These are phyloP conservation scores for Venturia asperata DNA, from an alignment of 2,329 filamentous ascomycete genomes.

Conservation along the genomic window DNA sequence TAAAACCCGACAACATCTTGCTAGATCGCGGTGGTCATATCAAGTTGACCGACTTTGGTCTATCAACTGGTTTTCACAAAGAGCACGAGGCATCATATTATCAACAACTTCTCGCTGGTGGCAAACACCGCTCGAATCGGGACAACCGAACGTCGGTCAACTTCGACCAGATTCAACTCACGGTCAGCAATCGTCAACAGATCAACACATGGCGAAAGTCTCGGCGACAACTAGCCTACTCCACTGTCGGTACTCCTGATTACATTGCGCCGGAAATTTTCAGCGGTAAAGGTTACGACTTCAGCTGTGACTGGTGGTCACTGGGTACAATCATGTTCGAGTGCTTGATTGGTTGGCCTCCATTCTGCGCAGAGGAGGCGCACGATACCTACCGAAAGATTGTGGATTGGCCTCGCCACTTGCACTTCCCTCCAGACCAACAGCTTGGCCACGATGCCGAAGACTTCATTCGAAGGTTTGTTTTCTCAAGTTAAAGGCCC, in stretches of 20 bases:
- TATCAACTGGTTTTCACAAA: slow-evolving; percentile 96
- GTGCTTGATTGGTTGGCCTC: slow-evolving; percentile 95
- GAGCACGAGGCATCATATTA: slow-evolving; percentile 98
- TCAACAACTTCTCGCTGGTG: slow-evolving; percentile 81
- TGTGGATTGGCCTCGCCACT: slow-evolving; percentile 91
- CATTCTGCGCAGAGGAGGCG: slow-evolving; percentile 95
- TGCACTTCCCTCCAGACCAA: slow-evolving; percentile 96
- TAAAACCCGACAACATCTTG: slow-evolving; percentile 98
- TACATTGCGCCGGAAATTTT: slow-evolving; percentile 99
- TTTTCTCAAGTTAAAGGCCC: slow-evolving; percentile 19
- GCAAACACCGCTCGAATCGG: slow-evolving; percentile 38
- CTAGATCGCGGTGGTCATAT: slow-evolving; percentile 93
- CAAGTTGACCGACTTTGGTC: slow-evolving; percentile 95
- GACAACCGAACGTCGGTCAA: slow-evolving; percentile 86
- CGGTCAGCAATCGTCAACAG: slow-evolving; percentile 92
- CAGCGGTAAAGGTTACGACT: slow-evolving; percentile 90
- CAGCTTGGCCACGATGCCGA: slow-evolving; percentile 83
- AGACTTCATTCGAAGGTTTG: slow-evolving; percentile 82
- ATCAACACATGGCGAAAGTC: slow-evolving; percentile 99
- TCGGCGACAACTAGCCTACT: slow-evolving; percentile 91
- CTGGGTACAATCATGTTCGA: slow-evolving; percentile 99
- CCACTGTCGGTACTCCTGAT: slow-evolving; percentile 94
- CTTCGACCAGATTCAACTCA: slow-evolving; percentile 95
- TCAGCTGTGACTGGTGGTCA: slow-evolving; percentile 98
- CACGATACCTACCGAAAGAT: slow-evolving; percentile 99